A percentile compares a stretch with the other conserved stretches of the same genome.
These are phyloP conservation scores for Arabis hirsuta DNA, from an alignment of 345 rosid species.

Conservation along the genomic window DNA sequence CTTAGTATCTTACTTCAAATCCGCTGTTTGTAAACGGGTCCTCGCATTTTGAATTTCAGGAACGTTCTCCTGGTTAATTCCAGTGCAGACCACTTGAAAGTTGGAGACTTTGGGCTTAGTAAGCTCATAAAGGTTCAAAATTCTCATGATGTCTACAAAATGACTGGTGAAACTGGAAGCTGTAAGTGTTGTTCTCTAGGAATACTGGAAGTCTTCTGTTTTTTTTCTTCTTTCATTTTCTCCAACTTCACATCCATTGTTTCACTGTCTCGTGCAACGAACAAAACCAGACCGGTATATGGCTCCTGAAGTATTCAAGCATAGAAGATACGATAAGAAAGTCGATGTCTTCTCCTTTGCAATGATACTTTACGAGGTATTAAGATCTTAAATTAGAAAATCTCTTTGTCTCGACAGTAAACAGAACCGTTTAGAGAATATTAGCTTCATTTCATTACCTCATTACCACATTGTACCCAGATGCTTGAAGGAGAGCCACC, in stretches of 20 bases:
- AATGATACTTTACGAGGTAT: slow-evolving; percentile 95
- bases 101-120: slow-evolving; percentile 98
- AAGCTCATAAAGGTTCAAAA: slow-evolving; percentile 96
- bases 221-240: neutral
- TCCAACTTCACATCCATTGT: slow-evolving; percentile 39
- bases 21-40: neutral
- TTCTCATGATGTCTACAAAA: slow-evolving; percentile 96
- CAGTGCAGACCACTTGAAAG: slow-evolving; percentile 94
- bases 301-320: slow-evolving; percentile 99
- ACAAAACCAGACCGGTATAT: slow-evolving; percentile 87
- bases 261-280: slow-evolving; percentile 25
- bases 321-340: slow-evolving; percentile 94
- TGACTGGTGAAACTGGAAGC: slow-evolving; percentile 99
- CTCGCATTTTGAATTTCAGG: slow-evolving; percentile 48
- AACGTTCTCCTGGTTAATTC: slow-evolving; percentile 97
- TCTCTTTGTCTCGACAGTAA: neutral
- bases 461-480: slow-evolving; percentile 45
- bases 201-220: neutral
- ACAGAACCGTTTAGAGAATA: slow-evolving; percentile 22
- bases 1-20: neutral
- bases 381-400: slow-evolving; percentile 13
- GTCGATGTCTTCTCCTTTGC: slow-evolving; percentile 99
- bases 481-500: slow-evolving; percentile 99
- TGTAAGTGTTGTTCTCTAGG: slow-evolving; percentile 60
- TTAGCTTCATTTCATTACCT: slow-evolving; percentile 4